These are phyloP conservation scores for Exophiala sp. DNA, from an alignment of 2,329 filamentous ascomycete genomes.

Conservation along the genomic window DNA sequence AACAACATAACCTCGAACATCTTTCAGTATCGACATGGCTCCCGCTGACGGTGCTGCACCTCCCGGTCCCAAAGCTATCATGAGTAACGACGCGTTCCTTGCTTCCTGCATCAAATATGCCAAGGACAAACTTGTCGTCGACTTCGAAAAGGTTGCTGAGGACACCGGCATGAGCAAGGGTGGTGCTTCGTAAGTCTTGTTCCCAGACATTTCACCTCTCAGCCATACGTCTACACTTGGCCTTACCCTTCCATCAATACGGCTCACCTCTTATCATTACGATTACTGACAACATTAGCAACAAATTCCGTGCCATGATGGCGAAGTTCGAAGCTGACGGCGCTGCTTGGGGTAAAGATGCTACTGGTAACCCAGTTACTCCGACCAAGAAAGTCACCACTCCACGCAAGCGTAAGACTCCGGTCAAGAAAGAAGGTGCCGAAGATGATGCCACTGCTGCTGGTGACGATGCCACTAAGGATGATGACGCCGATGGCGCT, in stretches of 20 bases:
- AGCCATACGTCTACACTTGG: not conserved
- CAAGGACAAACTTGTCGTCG: slow-evolving; percentile 21
- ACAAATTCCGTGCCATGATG: slow-evolving; percentile 27
- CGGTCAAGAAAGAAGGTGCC: not conserved
- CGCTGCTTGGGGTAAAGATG: slow-evolving; percentile 9
- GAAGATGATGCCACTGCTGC: not conserved
- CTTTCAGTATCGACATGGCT: not conserved
- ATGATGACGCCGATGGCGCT: not conserved
- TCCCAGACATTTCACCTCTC: not conserved
- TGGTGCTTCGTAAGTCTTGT: slow-evolving; percentile 27
- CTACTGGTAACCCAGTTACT: not conserved
- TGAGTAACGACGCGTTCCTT: slow-evolving; percentile 19
- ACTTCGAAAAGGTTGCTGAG: slow-evolving; percentile 20
- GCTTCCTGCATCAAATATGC: slow-evolving; percentile 24
- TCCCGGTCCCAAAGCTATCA: not conserved
- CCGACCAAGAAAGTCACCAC: slow-evolving; percentile 4
- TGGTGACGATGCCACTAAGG: not conserved
- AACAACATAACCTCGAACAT: too few relatives aligned
- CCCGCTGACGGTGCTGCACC: not conserved
- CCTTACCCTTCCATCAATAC: not conserved
- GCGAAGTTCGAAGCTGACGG: slow-evolving; percentile 20
- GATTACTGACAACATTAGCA: slow-evolving; percentile 18
- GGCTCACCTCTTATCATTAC: not conserved
- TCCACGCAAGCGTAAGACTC: slow-evolving; percentile 19
- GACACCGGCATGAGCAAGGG: slow-evolving; percentile 24